Evolutionary conservation across 495 filamentous ascomycete genomes (phyloP), one percentile per base, ranked within the genome.

Genomic region (Aspergillus cristatus): DNA sequence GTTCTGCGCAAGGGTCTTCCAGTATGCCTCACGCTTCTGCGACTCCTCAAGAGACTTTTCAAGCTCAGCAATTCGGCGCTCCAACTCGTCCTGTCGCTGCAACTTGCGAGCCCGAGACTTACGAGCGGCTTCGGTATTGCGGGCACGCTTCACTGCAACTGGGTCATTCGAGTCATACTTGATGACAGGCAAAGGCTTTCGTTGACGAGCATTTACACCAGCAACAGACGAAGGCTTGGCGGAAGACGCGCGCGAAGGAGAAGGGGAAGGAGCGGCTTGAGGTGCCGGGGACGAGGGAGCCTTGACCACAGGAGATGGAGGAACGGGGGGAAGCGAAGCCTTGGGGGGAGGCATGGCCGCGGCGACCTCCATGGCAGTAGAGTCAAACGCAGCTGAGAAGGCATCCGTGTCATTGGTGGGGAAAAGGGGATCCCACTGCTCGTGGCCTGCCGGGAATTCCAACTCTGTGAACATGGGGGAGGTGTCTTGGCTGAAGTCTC

Each of bases 81-180:
- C 71, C 42, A 93, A 66, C 28, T 70, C 71, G 7, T 80, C 72
- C 38, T 84, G 69, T 35, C 78, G 76, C 48, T 79, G 67, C 6
- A 84, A 67, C 62, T 91, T 89, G 47, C 85, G 81, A 42, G 84
- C 78, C 10, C 91, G 83, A 28, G 90, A 96, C 61, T 96, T 96
- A 30, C 91, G 85, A 44, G 91, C 91, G 32, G 91, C 91, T 61
- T 90, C 71, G 11, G 91, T 98, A 61, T 98, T 98, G 40, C 89
- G 81, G 24, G 89, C 90, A 45, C 91, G 86, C 74, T 96, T 97
- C 69, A 86, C 74, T 7, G 85, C 86, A 11, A 84, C 57, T 0
- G 82, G 81, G 52, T 96, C 89, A 17, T 70, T 63, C 12, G 54
- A 47, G 33, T 70, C 58, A 15, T 46, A 61, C 24, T 51, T 53